Evolutionary conservation across 352 stramenopile species (phyloP), one percentile per base, ranked within the genome.

Genomic region (Phytophthora tubulina): DNA sequence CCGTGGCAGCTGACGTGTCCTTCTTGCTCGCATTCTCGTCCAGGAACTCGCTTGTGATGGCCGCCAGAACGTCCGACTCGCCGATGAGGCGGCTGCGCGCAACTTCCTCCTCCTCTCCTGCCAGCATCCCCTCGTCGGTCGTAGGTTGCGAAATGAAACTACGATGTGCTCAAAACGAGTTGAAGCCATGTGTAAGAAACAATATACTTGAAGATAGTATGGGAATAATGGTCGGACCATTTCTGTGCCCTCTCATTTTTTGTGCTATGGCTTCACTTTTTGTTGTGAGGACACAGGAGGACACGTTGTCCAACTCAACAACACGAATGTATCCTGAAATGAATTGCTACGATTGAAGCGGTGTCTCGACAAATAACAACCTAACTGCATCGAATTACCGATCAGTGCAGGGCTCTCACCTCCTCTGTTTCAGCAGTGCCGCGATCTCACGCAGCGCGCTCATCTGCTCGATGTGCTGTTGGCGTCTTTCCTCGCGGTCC

Each of bases 31-130:
- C 76, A 48, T 75, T 76, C 55, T 92, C 85, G 59, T 92, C 85
- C 52, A 94, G 72, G 54, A 84, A 93, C 78, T 94, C 87, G 75
- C 84, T 84, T 45, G 82, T 86, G 73, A 94, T 91, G 48, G 82
- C 82, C 4, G 84, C 82, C 45, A 94, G 77, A 63, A 94, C 87
- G 61, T 94, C 84, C 52, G 86, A 88, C 78, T 94, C 87, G 55
- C 84, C 84, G 49, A 91, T 78, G 30, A 94, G 79, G 15, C 82
- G 85, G 45, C 71, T 67, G 62, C 65, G 63, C 36, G 56, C 42
- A 61, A 58, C 45, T 36, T 79, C 70, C 15, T 76, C 75, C 17
- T 63, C 58, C 14, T 78, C 75, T 39, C 27, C 54, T 17, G 9
- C 21, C 33, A 66, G 52, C 78, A 85, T 83, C 31, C 21, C 3